phyloP scores from a whole-genome alignment of 257 asterid species.

The Lycium ferocissimum region DNA sequence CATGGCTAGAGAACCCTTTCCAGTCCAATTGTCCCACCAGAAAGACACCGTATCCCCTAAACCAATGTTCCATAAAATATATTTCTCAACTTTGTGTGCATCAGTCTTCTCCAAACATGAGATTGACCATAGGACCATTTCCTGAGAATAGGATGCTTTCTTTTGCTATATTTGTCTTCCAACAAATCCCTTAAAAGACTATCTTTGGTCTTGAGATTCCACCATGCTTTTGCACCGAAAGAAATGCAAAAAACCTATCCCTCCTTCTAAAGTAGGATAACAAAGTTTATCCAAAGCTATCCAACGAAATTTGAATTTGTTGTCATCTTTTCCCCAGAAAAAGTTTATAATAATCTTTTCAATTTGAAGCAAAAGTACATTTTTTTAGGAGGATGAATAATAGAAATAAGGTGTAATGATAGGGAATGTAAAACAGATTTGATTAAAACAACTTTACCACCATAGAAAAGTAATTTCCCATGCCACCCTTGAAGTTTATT shows the following conservation, averaged over 20 bases:
- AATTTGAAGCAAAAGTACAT: not conserved
- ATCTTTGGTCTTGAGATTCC: too few relatives aligned
- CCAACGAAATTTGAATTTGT: not conserved
- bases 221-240: not conserved
- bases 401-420: not conserved
- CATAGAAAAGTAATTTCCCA: not conserved
- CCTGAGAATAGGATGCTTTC: too few relatives aligned
- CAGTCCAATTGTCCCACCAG: not conserved
- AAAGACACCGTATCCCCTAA: too few relatives aligned
- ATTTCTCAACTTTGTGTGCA: too few relatives aligned
- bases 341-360: not conserved
- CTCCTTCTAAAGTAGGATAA: not conserved
- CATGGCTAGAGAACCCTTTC: too few relatives aligned
- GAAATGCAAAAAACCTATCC: not conserved
- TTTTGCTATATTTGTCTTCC: not conserved
- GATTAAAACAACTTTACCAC: not conserved
- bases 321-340: not conserved
- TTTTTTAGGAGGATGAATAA: not conserved
- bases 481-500: too few relatives aligned
- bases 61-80: too few relatives aligned
- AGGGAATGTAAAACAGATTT: not conserved
- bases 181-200: not conserved
- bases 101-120: too few relatives aligned
- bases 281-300: not conserved
- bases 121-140: not conserved